Percentiles rank a stretch among this genome's conserved stretches.
Evolutionary conservation across 1,284 basidiomycete species (phyloP).

Genomic region (Schizophyllum amplum): DNA sequence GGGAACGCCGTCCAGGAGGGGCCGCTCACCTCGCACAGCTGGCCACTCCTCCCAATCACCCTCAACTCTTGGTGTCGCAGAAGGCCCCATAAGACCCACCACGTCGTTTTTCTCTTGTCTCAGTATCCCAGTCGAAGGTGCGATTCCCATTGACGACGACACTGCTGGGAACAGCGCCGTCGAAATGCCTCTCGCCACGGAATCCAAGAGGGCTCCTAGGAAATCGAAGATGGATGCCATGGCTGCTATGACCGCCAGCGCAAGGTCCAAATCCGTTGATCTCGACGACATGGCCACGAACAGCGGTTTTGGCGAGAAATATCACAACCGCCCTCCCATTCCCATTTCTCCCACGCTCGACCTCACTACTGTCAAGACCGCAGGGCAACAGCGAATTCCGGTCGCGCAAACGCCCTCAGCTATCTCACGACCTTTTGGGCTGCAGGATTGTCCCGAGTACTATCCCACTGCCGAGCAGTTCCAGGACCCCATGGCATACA

Average conservation of each 20-base stretch:
- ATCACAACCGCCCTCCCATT: conserved; percentile 47
- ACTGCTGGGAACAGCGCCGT: conserved; percentile 19
- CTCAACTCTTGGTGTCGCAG: neutral
- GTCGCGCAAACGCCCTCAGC: neutral
- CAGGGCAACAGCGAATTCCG: conserved; percentile 9
- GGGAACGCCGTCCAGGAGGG: neutral
- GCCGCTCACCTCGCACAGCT: neutral
- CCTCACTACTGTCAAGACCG: conserved; percentile 62
- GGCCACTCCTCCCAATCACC: neutral
- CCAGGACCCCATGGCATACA: conserved; percentile 93
- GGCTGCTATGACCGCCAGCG: conserved; percentile 62
- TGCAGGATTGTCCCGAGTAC: conserved; percentile 87
- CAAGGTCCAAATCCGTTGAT: conserved; percentile 43
- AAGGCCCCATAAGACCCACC: neutral
- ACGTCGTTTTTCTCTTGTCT: conserved; percentile 46
- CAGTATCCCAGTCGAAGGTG: conserved; percentile 59
- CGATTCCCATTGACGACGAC: conserved; percentile 41
- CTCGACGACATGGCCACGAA: conserved; percentile 35
- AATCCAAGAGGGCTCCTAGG: conserved; percentile 64
- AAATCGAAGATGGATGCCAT: conserved; percentile 83
- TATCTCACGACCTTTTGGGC: conserved; percentile 65
- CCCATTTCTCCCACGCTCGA: conserved; percentile 54
- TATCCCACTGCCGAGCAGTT: conserved; percentile 89
- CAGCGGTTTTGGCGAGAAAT: conserved; percentile 36
- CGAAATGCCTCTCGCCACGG: conserved; percentile 23